Conservation (phyloP, 2,329 filamentous ascomycete species). For the Stachybotrys chartarum region DNA sequence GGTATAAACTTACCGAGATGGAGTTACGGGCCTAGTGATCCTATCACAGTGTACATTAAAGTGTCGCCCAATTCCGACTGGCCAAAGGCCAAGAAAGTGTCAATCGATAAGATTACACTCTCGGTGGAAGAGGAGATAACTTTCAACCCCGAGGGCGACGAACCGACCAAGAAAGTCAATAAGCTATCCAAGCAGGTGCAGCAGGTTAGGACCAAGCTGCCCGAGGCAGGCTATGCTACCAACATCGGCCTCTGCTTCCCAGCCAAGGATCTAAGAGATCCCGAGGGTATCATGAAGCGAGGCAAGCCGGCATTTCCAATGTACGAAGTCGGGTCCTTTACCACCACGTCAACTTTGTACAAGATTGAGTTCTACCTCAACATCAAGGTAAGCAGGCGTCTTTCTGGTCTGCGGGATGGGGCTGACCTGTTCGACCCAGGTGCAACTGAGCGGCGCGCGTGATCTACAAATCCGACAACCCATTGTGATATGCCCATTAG, state of each 20-base stretch:
- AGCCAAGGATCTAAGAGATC: constrained; percentile 77
- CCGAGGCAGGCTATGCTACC: constrained; percentile 86
- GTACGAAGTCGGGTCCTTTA: constrained; percentile 85
- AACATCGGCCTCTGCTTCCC: constrained; percentile 90
- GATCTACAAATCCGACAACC: constrained; percentile 86
- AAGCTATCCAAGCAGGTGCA: constrained; percentile 80
- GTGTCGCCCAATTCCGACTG: constrained; percentile 87
- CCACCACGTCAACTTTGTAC: constrained; percentile 87
- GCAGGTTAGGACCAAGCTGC: constrained; percentile 72
- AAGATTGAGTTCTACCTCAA: constrained; percentile 97
- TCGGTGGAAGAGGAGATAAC: constrained; percentile 96
- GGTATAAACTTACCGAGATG: constrained; percentile 89
- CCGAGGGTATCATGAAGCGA: constrained; percentile 78
- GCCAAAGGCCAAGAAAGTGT: constrained; percentile 88
- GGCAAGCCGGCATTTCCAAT: constrained; percentile 83
- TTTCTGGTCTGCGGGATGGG: neutral
- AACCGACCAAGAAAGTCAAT: constrained; percentile 85
- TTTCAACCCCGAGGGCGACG: constrained; percentile 97
- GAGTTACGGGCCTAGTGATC: constrained; percentile 94
- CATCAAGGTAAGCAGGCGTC: constrained; percentile 62
- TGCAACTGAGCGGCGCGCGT: constrained; percentile 76
- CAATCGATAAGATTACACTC: constrained; percentile 89
- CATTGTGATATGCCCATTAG: constrained; percentile 91
- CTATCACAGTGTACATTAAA: constrained; percentile 93
- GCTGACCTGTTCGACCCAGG: constrained; percentile 43